A percentile compares a stretch with the other conserved stretches of the same genome.
phyloP scores from a whole-genome alignment of 805 yeast species.

The Teunomyces tritomae region DNA sequence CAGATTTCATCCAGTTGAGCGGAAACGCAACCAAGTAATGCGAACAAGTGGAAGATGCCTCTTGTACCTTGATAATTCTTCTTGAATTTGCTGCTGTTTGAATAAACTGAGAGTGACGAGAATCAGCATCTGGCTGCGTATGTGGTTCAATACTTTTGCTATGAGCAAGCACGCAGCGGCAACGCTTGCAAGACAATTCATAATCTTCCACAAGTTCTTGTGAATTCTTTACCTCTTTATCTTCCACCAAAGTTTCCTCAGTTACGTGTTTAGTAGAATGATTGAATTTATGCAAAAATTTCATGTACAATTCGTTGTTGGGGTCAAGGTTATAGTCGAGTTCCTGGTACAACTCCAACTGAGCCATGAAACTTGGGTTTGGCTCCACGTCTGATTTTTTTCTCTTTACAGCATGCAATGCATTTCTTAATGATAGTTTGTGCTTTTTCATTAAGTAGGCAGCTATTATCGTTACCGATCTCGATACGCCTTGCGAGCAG shows the following conservation, averaged over 20 bases:
- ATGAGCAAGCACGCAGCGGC: slow-evolving; percentile 69
- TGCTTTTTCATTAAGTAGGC: slow-evolving; percentile 53
- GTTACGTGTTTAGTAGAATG: slow-evolving; percentile 40
- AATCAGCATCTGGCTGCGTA: slow-evolving; percentile 60
- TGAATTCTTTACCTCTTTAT: slow-evolving; percentile 11
- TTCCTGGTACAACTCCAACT: slow-evolving; percentile 58
- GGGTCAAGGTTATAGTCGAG: slow-evolving; percentile 28
- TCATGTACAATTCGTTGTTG: slow-evolving; percentile 21
- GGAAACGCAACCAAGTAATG: slow-evolving; percentile 84
- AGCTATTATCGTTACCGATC: slow-evolving; percentile 46
- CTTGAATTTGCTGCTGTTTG: slow-evolving; percentile 61
- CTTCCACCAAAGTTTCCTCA: slow-evolving; percentile 15
- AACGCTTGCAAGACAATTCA: slow-evolving; percentile 72
- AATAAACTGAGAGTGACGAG: slow-evolving; percentile 64
- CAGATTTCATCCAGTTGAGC: slow-evolving; percentile 85
- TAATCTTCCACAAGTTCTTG: slow-evolving; percentile 16
- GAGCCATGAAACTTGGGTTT: slow-evolving; percentile 71
- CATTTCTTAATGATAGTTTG: slow-evolving; percentile 54
- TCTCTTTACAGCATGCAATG: slow-evolving; percentile 73
- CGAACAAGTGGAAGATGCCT: slow-evolving; percentile 65
- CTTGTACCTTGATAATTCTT: slow-evolving; percentile 55
- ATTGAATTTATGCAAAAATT: slow-evolving; percentile 22
- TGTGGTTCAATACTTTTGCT: slow-evolving; percentile 64
- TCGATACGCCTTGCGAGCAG: slow-evolving; percentile 45
- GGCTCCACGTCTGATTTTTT: slow-evolving; percentile 63